Evolutionary conservation across 805 yeast genomes (phyloP).

Genomic region (Suhomyces prunicola): DNA sequence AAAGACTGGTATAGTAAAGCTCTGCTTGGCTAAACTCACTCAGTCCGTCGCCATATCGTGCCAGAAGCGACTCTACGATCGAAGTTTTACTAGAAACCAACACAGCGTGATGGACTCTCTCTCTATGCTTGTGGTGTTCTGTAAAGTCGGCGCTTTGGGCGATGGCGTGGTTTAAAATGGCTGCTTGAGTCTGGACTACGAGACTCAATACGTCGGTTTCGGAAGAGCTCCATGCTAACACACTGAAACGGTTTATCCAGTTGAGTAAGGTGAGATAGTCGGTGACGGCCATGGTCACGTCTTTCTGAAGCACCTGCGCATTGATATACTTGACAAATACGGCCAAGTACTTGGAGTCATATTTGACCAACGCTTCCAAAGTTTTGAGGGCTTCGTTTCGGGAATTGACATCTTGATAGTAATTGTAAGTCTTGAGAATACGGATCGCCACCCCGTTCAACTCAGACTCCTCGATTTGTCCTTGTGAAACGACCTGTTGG

Average conservation of each 20-base stretch:
- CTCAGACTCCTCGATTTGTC: slow-evolving; percentile 15
- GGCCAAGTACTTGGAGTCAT: slow-evolving; percentile 29
- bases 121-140: slow-evolving; percentile 9
- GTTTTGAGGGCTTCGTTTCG: slow-evolving; percentile 40
- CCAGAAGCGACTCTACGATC: slow-evolving; percentile 10
- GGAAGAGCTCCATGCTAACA: slow-evolving; percentile 9
- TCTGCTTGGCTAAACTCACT: not conserved
- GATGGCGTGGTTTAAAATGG: slow-evolving; percentile 32
- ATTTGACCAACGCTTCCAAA: slow-evolving; percentile 34
- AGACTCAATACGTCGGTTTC: slow-evolving; percentile 18
- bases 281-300: slow-evolving; percentile 46
- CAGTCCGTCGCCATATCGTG: not conserved
- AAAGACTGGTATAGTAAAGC: not conserved
- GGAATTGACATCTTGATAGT: slow-evolving; percentile 51
- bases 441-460: slow-evolving; percentile 19
- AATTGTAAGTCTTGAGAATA: slow-evolving; percentile 47
- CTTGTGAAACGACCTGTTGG: slow-evolving; percentile 22
- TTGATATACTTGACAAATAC: slow-evolving; percentile 40
- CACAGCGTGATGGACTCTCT: slow-evolving; percentile 27
- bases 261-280: slow-evolving; percentile 56
- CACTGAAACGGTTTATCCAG: slow-evolving; percentile 49
- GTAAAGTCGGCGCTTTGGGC: slow-evolving; percentile 7
- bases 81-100: slow-evolving; percentile 28
- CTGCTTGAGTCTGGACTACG: slow-evolving; percentile 29
- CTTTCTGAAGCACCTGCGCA: slow-evolving; percentile 22